Evolutionary conservation across 2,329 filamentous ascomycete species (phyloP), one percentile per base, ranked within the genome.

Genomic region (Talaromyces sp.): DNA sequence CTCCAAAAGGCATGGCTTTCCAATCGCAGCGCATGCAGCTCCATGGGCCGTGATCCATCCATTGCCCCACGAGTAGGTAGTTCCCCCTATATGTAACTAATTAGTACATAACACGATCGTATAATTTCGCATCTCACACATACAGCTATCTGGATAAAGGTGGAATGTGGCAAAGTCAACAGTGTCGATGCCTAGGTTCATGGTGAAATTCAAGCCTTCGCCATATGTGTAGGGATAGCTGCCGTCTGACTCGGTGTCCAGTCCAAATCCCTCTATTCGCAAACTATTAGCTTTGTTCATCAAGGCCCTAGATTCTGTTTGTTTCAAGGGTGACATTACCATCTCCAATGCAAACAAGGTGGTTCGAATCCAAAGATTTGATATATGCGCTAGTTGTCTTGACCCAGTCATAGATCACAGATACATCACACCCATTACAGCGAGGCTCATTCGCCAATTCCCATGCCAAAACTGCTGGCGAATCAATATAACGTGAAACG

Each of bases 391-490:
- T 84, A 2, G 80, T 83, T 4, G 70, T 70, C 36, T 75, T 72
- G 16, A 84, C 84, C 86, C 86, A 89, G 41, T 81, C 75, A 32
- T 77, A 80, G 54, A 88, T 76, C 19, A 86, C 77, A 7, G 78
- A 76, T 1, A 82, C 80, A 36, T 75, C 72, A 65, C 86, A 89
- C 11, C 82, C 80, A 13, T 78, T 75, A 72, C 85, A 88, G 54
- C 86, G 77, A 14, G 85, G 82, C 70, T 89, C 86, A 59, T 89
- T 89, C 51, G 77, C 82, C 1, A 89, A 73, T 62, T 89, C 86
- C 86, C 86, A 89, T 0, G 84, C 83, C 58, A 88, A 83, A 42
- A 89, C 78, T 0, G 86, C 80, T 0, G 81, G 71, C 0, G 82
- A 86, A 55, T 77, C 73, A 41, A 75, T 80, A 71, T 87, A 88